phyloP scores from a whole-genome alignment of 148 eudicot genomes.

The Heliosperma pusillum region DNA sequence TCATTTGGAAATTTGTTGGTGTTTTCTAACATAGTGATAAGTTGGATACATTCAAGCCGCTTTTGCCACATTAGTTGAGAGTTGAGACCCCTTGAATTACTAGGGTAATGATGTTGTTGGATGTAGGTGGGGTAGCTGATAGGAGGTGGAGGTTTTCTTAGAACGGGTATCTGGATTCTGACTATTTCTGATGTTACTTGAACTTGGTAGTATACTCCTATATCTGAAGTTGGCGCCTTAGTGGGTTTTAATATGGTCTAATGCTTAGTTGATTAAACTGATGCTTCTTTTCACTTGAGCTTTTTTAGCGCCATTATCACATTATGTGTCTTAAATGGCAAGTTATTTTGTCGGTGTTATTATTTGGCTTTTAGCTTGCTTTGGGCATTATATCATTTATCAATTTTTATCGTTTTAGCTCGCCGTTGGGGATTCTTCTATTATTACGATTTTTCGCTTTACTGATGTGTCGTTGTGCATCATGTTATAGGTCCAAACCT shows the following conservation, averaged over 20 bases:
- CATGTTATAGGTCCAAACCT: constrained; percentile 61
- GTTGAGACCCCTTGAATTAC: neutral
- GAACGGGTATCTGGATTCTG: neutral
- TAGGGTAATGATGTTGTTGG: neutral
- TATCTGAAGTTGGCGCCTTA: too few species aligned
- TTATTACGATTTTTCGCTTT: neutral
- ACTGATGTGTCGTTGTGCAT: neutral
- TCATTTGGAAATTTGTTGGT: neutral
- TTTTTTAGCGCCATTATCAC: too few species aligned
- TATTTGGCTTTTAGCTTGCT: neutral
- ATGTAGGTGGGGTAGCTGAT: neutral
- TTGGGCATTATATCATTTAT: neutral
- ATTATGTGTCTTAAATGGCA: too few species aligned
- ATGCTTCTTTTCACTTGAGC: too few species aligned
- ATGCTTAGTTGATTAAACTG: too few species aligned
- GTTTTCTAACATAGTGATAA: neutral
- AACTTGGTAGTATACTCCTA: neutral
- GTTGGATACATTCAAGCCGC: neutral
- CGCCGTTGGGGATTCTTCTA: too few species aligned
- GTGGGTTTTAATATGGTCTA: too few species aligned
- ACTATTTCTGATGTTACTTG: neutral
- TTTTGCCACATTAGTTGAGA: neutral
- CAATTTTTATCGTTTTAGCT: neutral
- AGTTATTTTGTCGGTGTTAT: neutral
- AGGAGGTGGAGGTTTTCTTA: neutral